Evolutionary conservation across 306 rosid genomes (phyloP).

Genomic region (Luffa aegyptiaca): DNA sequence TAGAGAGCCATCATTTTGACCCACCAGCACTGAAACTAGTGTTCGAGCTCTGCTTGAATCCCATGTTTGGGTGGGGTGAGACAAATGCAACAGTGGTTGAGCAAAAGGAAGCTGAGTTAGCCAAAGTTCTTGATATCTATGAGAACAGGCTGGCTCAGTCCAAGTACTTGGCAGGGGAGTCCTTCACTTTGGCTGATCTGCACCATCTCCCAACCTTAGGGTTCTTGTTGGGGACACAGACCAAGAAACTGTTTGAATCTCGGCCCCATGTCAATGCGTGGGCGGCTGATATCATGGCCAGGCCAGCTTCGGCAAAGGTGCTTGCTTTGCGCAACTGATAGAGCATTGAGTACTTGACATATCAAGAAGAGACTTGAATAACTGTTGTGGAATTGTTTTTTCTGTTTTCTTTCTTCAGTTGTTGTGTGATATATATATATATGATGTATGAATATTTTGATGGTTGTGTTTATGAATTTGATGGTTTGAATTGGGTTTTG

Average conservation of each 20-base stretch:
- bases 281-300: constrained; percentile 47
- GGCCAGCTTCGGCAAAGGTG: constrained; percentile 68
- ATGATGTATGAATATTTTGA: not conserved
- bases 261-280: constrained; percentile 44
- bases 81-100: constrained; percentile 32
- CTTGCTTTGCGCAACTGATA: constrained; percentile 19
- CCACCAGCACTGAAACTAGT: constrained; percentile 38
- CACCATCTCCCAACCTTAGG: constrained; percentile 42
- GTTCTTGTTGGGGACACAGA: constrained; percentile 30
- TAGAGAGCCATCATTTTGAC: constrained; percentile 43
- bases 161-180: constrained; percentile 46
- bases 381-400: too few relatives aligned
- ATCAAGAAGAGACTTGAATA: too few relatives aligned
- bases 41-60: constrained; percentile 35
- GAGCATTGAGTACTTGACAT: too few relatives aligned
- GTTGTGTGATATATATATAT: too few relatives aligned
- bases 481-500: not conserved
- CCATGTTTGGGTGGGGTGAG: constrained; percentile 13
- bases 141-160: constrained; percentile 34
- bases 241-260: constrained; percentile 28
- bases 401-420: too few relatives aligned
- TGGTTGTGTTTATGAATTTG: not conserved
- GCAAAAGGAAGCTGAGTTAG: constrained; percentile 39
- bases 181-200: constrained; percentile 57
- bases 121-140: constrained; percentile 43